Percentiles rank a stretch among this genome's conserved stretches.
Conservation (phyloP, 352 stramenopile species). For the Pythium coloratum region DNA sequence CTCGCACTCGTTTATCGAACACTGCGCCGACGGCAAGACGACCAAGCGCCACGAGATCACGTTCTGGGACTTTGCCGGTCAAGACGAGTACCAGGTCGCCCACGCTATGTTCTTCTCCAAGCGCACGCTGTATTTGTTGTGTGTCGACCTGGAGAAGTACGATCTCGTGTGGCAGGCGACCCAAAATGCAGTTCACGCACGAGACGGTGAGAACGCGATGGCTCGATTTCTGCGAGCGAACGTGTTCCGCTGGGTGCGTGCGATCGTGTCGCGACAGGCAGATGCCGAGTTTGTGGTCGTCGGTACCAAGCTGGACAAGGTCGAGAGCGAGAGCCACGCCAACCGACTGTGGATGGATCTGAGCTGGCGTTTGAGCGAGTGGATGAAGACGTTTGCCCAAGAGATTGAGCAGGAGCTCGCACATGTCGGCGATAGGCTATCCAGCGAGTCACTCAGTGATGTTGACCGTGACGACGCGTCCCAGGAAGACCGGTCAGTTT, state of each 20-base stretch:
- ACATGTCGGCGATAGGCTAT: not conserved
- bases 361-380: constrained; percentile 2
- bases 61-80: constrained; percentile 27
- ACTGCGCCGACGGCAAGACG: not conserved
- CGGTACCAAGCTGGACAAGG: constrained; percentile 26
- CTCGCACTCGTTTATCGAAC: constrained; percentile 22
- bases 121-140: constrained; percentile 13
- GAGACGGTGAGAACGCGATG: constrained; percentile 16
- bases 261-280: constrained; percentile 16
- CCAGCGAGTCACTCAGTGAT: not conserved
- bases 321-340: constrained; percentile 9
- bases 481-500: not conserved
- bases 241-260: constrained; percentile 27
- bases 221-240: constrained; percentile 13
- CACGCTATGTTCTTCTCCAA: constrained; percentile 7
- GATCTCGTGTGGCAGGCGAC: not conserved
- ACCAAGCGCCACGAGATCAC: constrained; percentile 14
- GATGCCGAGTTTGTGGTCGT: constrained; percentile 28
- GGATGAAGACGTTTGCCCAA: constrained; percentile 12
- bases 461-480: not conserved
- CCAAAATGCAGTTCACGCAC: not conserved
- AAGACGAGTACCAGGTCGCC: constrained; percentile 11
- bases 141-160: constrained; percentile 7
- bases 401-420: constrained; percentile 16
- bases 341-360: constrained; percentile 14